Evolutionary conservation across 129 eudicot species (phyloP).

Genomic region (Apium graveolens): DNA sequence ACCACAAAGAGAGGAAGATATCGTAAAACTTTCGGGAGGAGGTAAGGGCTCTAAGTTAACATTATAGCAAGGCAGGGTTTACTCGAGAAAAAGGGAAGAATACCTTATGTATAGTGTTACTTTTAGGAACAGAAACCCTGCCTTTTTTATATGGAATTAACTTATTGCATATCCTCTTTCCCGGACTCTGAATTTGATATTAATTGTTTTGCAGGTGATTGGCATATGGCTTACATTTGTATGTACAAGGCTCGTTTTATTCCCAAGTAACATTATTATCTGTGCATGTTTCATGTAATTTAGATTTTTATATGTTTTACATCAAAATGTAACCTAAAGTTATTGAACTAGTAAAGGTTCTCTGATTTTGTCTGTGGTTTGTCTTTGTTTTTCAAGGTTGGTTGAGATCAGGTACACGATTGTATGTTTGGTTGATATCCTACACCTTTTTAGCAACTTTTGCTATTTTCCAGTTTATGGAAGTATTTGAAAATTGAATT

Average conservation of each 20-base stretch:
- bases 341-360: background rate
- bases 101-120: background rate
- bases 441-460: background rate
- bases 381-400: conserved; percentile 14
- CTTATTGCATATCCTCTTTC: background rate
- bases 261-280: conserved; percentile 38
- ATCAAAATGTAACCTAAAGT: conserved; percentile 16
- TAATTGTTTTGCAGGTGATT: conserved; percentile 54
- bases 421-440: background rate
- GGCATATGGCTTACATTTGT: conserved; percentile 99
- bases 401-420: background rate
- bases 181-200: background rate
- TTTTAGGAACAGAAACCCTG: no score
- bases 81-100: background rate
- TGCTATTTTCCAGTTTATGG: background rate
- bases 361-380: conserved; percentile 9
- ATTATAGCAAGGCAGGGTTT: background rate
- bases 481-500: background rate
- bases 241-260: conserved; percentile 93
- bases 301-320: conserved; percentile 17
- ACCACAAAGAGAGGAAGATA: conserved; percentile 88
- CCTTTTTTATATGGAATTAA: background rate
- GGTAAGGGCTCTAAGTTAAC: conserved; percentile 31
- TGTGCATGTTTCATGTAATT: conserved; percentile 6
- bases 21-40: conserved; percentile 89